phyloP scores from a whole-genome alignment of 305 asterid genomes.

The Fraxinus platypoda region DNA sequence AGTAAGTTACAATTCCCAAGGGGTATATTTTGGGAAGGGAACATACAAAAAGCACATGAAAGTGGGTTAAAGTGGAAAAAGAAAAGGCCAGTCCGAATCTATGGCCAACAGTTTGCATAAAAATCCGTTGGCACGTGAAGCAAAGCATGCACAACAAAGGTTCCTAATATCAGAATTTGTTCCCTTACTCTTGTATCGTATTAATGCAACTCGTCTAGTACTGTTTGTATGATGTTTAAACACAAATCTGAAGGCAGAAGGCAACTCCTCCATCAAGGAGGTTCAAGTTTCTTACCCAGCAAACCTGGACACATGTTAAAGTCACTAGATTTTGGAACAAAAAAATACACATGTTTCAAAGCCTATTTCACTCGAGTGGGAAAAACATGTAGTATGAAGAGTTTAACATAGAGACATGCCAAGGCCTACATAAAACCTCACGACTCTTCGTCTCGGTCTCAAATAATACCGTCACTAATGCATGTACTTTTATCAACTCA shows the following conservation, averaged over 20 bases:
- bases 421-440: not conserved
- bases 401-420: not conserved
- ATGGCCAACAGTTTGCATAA: not conserved
- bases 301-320: not conserved
- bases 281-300: not conserved
- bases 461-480: not conserved
- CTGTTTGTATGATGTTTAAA: not conserved
- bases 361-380: not conserved
- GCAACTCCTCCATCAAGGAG: not conserved
- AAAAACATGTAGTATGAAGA: not conserved
- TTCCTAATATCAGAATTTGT: not conserved
- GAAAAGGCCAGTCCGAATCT: not conserved
- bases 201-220: not conserved
- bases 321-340: conserved; percentile 1
- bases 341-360: not conserved
- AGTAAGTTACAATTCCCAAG: not conserved
- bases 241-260: not conserved
- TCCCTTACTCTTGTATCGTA: not conserved
- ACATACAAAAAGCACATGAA: not conserved
- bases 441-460: not conserved
- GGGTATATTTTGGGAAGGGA: not conserved
- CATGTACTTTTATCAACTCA: not conserved
- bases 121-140: not conserved
- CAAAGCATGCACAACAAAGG: not conserved
- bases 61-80: not conserved